These are phyloP conservation scores for Lachnellula subtilissima DNA, from an alignment of 2,329 filamentous ascomycete genomes.

Conservation along the genomic window DNA sequence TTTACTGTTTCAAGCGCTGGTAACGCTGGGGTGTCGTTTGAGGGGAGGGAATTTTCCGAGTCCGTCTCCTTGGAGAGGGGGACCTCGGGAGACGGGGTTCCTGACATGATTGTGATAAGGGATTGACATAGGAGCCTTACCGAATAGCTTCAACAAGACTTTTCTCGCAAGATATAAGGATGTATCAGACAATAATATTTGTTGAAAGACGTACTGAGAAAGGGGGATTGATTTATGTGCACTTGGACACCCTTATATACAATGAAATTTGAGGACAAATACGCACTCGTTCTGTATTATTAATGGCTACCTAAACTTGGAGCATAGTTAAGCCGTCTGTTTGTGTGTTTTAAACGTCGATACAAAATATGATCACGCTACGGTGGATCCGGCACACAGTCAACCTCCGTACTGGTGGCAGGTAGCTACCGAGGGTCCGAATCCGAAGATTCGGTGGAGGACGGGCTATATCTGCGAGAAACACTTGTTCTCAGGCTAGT, in stretches of 20 bases:
- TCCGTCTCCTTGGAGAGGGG: slow-evolving; percentile 2
- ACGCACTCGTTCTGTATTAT: neutral
- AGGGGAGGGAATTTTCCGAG: neutral
- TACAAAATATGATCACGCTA: neutral
- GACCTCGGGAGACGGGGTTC: neutral
- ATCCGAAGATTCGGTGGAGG: too few species aligned
- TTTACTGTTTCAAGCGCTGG: slow-evolving; percentile 11
- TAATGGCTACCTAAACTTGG: neutral
- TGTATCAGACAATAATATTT: too few species aligned
- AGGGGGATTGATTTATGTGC: neutral
- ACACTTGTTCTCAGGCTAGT: too few species aligned
- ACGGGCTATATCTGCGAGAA: too few species aligned
- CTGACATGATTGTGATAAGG: neutral
- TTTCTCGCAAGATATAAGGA: too few species aligned
- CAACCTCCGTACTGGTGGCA: too few species aligned
- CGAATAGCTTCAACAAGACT: neutral
- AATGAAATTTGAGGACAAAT: neutral
- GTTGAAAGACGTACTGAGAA: neutral
- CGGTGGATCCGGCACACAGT: too few species aligned
- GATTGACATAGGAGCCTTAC: neutral
- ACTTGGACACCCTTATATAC: neutral
- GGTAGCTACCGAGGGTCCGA: too few species aligned
- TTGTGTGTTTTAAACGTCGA: neutral
- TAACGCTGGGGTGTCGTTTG: slow-evolving; percentile 1
- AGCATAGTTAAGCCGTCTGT: neutral